Evolutionary conservation across 129 eudicot genomes (phyloP), one percentile per base, ranked within the genome.

Genomic region (Erigeron canadensis): DNA sequence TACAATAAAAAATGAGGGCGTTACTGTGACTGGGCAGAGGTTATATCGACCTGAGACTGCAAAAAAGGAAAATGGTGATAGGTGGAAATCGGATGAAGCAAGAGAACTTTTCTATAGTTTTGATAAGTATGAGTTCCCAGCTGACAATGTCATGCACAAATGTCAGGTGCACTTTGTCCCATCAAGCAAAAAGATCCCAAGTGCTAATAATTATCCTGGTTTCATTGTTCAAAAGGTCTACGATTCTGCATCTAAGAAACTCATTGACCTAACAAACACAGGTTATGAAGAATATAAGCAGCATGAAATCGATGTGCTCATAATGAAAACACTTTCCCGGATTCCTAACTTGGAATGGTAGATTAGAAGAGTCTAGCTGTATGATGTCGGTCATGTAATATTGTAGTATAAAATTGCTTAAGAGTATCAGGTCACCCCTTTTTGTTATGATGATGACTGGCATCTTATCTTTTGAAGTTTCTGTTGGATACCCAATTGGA

Each of bases 131-230:
- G 96, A 87, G 64, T 85, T 94, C 38, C 89, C 94, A 23, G 99
- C 99, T 19, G 97, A 86, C 40, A 79, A 85, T 16, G 89, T 94
- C 40, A 82, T 94, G 99, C 99, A 94, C 84, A 94, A 90, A 82
- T 94, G 99, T 63, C 84, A 79, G 50, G 96, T 84, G 44, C 91
- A 90, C 78, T 94, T 90, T 64, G 86, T 94, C 58, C 97, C 97
- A 39, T 45, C 73, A 50, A 65, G 90, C 79, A 94, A 86, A 79
- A 86, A 84, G 85, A 85, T 87, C 43, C 99, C 96, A 1, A 73
- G 34, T 57, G 77, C 87, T 48, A 86, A 83, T 73, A 77, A 90
- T 23, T 85, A 84, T 68, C 99, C 99, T 2, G 99, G 99, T 19
- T 94, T 94, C 67, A 79, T 90, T 53, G 97, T 94, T 45, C 85